Base-by-base conservation (phyloP, 345 rosid genomes). In the Aquilaria sinensis region DNA sequence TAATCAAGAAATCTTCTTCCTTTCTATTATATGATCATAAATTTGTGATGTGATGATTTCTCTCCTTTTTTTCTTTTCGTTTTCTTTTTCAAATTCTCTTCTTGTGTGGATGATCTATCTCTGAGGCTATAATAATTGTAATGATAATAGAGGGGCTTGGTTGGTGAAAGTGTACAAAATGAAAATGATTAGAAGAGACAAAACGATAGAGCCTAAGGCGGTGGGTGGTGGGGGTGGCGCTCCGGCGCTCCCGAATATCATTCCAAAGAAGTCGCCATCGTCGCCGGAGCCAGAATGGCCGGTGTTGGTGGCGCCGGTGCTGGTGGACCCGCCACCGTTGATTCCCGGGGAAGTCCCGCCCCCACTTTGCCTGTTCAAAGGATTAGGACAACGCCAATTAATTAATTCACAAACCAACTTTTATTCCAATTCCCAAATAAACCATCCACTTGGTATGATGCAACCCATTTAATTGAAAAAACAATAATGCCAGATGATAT, bases 211-310 rank as follows among this genome's bases (percentile, higher is more conserved):
- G 53, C 74, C 30, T 5, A 53, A 37, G 14, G 79, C 53, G 12
- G 63, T 1, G 33, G 71, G 57, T 46, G 81, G 71, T 23, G 54
- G 53, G 32, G 57, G 61, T 14, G 77, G 70, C 30, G 80, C 62
- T 0, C 64, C 77, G n/a, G 71, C 81, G 62, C 81, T 75, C 70
- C 92, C 85, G 6, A 94, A 94, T 75, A 77, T 86, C 88, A 82
- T 82, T 60, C 90, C 81, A 67, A 90, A 83, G 67, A 29, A 66
- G 71, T 77, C 78, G 1, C 66, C 83, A 31, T 72, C 71, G 16
- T 43, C 56, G 6, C 66, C 57, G 65, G 74, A 48, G 29, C 80
- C 77, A 3, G 46, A 71, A n/a, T 2, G 13, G 43, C 80, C 72
- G 12, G 61, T 66, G 74, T 52, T 55, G 68, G 78, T 68, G n/a